These are phyloP conservation scores for Aphanomyces cochlioides DNA, from an alignment of 352 stramenopile genomes.

Conservation along the genomic window DNA sequence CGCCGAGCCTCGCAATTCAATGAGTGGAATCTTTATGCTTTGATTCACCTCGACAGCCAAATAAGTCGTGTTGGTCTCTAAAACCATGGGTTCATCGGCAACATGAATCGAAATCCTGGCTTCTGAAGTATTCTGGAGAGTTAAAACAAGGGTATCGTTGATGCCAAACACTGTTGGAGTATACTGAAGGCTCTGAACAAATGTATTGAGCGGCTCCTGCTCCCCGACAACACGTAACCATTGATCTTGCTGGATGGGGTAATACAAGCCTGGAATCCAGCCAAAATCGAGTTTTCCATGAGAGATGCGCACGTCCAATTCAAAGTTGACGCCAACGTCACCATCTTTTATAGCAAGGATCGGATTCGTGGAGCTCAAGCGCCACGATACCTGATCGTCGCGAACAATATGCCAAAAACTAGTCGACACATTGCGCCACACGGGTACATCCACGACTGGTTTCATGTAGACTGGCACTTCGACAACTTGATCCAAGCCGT, in stretches of 20 bases:
- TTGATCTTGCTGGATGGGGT: not conserved
- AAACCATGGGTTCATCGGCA: too few relatives aligned
- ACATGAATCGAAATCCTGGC: too few relatives aligned
- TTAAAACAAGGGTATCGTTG: not conserved
- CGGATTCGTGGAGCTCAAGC: not conserved
- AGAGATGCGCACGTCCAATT: not conserved
- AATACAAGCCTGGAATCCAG: not conserved
- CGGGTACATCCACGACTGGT: not conserved
- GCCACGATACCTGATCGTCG: not conserved
- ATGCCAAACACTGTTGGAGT: not conserved
- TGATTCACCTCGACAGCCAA: too few relatives aligned
- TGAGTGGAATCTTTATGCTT: too few relatives aligned
- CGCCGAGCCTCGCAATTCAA: too few relatives aligned
- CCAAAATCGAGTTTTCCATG: not conserved
- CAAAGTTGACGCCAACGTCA: not conserved
- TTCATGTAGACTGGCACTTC: not conserved
- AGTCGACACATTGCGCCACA: not conserved
- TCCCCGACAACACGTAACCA: not conserved
- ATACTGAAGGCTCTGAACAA: slow-evolving; percentile 1
- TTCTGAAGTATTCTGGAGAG: not conserved
- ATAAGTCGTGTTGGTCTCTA: too few relatives aligned
- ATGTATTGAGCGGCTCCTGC: not conserved
- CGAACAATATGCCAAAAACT: not conserved
- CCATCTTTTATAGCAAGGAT: not conserved
- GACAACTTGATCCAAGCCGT: not conserved